Conservation (phyloP, 139 green algal species). For the Ettlia oleoabundans region DNA sequence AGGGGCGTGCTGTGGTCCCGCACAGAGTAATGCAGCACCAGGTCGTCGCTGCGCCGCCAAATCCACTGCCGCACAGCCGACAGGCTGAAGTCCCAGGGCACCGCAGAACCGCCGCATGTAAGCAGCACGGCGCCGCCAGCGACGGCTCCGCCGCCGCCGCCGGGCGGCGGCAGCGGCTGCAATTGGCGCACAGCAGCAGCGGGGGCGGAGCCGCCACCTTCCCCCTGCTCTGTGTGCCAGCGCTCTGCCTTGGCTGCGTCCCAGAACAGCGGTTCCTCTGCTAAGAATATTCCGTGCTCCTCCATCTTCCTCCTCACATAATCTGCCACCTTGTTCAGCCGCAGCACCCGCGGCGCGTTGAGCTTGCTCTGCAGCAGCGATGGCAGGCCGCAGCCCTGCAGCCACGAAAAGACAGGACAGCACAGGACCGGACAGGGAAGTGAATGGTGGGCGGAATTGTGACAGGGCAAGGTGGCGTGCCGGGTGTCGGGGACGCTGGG, state of each 20-base stretch:
- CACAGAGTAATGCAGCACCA: constrained; percentile 75
- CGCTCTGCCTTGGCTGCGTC: constrained; percentile 5
- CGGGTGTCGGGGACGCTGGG: neutral
- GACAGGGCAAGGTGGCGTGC: neutral
- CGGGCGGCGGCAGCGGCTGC: neutral
- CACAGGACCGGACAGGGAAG: no score
- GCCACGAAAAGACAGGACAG: neutral
- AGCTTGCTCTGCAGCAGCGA: constrained; percentile 79
- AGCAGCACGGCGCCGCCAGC: constrained; percentile 32
- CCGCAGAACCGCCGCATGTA: constrained; percentile 72
- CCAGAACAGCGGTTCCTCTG: constrained; percentile 43
- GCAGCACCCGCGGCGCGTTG: constrained; percentile 86
- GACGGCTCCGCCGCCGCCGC: constrained; percentile 42
- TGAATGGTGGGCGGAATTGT: no score
- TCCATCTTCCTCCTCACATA: constrained; percentile 41
- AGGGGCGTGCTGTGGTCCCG: constrained; percentile 40
- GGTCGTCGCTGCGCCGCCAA: constrained; percentile 87
- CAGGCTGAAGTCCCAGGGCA: constrained; percentile 86
- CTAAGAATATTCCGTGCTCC: constrained; percentile 27
- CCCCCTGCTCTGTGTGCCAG: constrained; percentile 29
- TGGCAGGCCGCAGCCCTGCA: constrained; percentile 67
- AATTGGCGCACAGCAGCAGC: constrained; percentile 10
- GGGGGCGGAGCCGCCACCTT: neutral
- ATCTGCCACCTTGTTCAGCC: constrained; percentile 74
- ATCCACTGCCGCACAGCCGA: constrained; percentile 84